Evolutionary conservation across 805 yeast species (phyloP), one percentile per base, ranked within the genome.

Genomic region (Starmera caribaea): DNA sequence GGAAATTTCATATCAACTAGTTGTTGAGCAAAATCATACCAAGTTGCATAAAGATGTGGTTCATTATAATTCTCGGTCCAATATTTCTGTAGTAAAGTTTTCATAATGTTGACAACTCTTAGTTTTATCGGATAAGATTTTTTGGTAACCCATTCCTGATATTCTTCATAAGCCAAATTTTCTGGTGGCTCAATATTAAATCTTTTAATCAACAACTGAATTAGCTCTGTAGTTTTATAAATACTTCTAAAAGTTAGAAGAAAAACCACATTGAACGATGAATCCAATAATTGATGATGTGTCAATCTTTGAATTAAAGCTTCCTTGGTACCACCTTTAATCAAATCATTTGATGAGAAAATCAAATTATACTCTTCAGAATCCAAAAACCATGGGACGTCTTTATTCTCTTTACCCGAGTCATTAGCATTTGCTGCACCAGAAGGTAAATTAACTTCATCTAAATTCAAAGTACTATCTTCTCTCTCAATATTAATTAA

Each of bases 231-330:
- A 2, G 92, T 71, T 3, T 81, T 69, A 64, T 81, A 72, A 55
- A 88, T 83, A 29, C 89, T 76, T 30, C 81, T 66, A 59, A 87
- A 85, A 0, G 94, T 78, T n/a, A 77, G 63, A 43, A 88, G 62
- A 63, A 89, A 75, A 0, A 87, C 73, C 6, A 79, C 65, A 49
- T 79, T 79, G 61, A 79, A 88, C 17, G 70, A 66, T 3, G 79
- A 71, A 51, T 79, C 84, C 16, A 73, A 60, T 32, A 71, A 58
- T 39, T 74, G 75, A 53, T 87, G 94, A 53, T 79, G 82, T 0
- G 95, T 85, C 43, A 89, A 66, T 57, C 84, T 86, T 39, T 87
- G 81, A 8, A 90, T 70, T 34, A 90, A 63, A 0, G 95, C 94
- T 34, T 73, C 78, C 35, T 76, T 71, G 0, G 94, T 74, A 5